Conservation (phyloP, 306 rosid species). For the Mucuna pruriens region DNA sequence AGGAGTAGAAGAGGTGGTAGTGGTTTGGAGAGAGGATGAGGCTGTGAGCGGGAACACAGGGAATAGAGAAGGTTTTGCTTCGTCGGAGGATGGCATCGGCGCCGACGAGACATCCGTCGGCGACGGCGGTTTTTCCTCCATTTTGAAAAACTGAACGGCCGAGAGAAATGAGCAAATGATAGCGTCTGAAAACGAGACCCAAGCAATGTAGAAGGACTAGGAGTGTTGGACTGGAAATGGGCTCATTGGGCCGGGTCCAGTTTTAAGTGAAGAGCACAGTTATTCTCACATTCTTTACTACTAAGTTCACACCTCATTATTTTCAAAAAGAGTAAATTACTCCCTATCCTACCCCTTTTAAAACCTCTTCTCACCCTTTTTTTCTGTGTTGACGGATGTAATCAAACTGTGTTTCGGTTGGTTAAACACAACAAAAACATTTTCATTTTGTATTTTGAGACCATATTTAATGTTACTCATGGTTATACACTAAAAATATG, state of each 20-base stretch:
- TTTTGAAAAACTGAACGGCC: constrained; percentile 29
- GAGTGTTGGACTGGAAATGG: not conserved
- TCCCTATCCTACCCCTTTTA: no score
- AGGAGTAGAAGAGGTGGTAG: constrained; percentile 37
- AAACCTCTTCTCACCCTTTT: no score
- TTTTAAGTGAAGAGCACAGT: no score
- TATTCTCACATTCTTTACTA: no score
- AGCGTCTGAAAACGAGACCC: not conserved
- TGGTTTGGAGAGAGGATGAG: constrained; percentile 39
- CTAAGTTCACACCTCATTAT: no score
- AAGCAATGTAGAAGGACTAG: not conserved
- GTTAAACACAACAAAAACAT: no score
- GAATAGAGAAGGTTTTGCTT: constrained; percentile 53
- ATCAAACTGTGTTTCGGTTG: no score
- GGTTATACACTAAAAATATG: no score
- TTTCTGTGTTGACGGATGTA: no score
- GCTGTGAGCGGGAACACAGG: constrained; percentile 52
- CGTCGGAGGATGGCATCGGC: constrained; percentile 3
- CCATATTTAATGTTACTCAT: no score
- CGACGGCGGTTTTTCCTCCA: constrained; percentile 51
- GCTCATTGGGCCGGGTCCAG: not conserved
- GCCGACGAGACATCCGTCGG: constrained; percentile 19
- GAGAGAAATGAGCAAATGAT: not conserved
- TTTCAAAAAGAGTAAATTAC: no score
- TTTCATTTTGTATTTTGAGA: no score